Percentiles rank a stretch among this genome's conserved stretches.
phyloP scores from a whole-genome alignment of 306 rosid genomes.

The Morella rubra region DNA sequence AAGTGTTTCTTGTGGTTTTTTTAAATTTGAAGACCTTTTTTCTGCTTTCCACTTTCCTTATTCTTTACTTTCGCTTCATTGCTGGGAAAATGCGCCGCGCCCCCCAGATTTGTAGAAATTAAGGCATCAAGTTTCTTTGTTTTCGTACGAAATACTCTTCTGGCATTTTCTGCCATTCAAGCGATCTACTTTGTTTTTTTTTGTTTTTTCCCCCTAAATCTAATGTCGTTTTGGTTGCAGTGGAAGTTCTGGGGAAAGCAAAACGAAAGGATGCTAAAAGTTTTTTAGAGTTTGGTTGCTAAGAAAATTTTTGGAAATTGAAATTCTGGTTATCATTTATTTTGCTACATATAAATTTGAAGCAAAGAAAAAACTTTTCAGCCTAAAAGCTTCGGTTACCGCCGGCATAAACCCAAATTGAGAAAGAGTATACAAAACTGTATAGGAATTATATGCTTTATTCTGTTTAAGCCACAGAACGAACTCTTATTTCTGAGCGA shows the following conservation, averaged over 20 bases:
- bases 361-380: too few relatives aligned
- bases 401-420: background rate
- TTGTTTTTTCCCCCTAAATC: too few relatives aligned
- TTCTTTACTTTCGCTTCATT: constrained; percentile 13
- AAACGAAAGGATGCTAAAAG: background rate
- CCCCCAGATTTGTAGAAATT: constrained; percentile 4
- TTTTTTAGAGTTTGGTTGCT: constrained; percentile 1
- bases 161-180: background rate
- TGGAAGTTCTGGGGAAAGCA: background rate
- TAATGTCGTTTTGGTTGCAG: background rate
- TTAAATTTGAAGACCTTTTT: background rate
- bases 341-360: too few relatives aligned
- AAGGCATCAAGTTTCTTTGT: too few relatives aligned
- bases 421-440: background rate
- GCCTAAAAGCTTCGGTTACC: background rate
- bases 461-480: background rate
- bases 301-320: constrained; percentile 7
- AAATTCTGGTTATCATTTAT: too few relatives aligned
- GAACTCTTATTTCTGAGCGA: background rate
- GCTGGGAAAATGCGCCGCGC: constrained; percentile 2
- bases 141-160: background rate
- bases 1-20: background rate
- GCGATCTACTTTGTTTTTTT: background rate
- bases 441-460: background rate
- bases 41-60: background rate